These are phyloP conservation scores for Sphagnum fallax DNA, from an alignment of 228 moss, liverwort and hornwort species.

Conservation along the genomic window DNA sequence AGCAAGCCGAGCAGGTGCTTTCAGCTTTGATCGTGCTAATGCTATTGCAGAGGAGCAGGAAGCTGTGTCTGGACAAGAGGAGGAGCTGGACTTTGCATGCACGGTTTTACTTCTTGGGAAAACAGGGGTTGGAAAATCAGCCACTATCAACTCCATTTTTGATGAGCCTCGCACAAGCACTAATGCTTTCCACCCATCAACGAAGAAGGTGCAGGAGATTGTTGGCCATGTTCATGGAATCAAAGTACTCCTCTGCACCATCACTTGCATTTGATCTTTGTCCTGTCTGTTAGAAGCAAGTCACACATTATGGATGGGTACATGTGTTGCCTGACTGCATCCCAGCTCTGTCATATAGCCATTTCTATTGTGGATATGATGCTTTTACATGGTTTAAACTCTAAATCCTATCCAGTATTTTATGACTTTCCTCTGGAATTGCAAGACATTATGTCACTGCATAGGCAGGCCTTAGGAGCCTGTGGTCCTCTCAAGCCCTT, in stretches of 20 bases:
- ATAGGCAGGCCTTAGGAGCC: no score
- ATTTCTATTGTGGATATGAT: no score
- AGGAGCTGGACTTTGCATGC: constrained; percentile 76
- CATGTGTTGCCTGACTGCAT: no score
- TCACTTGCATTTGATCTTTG: no score
- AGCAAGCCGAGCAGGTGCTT: constrained; percentile 45
- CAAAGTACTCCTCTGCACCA: constrained; percentile 27
- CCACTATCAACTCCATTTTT: constrained; percentile 95
- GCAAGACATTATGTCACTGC: no score
- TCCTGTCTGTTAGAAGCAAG: no score
- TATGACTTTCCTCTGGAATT: no score
- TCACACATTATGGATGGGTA: no score
- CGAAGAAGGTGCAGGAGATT: constrained; percentile 79
- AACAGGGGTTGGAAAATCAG: constrained; percentile 96
- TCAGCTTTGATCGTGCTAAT: constrained; percentile 86
- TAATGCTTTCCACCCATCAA: constrained; percentile 77
- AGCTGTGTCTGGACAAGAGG: constrained; percentile 61
- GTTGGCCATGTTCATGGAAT: constrained; percentile 85
- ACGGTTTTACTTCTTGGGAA: constrained; percentile 89
- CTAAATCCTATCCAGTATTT: no score
- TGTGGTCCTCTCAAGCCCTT: no score
- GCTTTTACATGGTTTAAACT: no score
- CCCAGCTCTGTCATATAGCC: no score
- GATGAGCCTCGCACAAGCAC: constrained; percentile 79
- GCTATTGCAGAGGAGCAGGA: constrained; percentile 86